Conservation (phyloP, 805 yeast species). For the Pichia phayaonensis region DNA sequence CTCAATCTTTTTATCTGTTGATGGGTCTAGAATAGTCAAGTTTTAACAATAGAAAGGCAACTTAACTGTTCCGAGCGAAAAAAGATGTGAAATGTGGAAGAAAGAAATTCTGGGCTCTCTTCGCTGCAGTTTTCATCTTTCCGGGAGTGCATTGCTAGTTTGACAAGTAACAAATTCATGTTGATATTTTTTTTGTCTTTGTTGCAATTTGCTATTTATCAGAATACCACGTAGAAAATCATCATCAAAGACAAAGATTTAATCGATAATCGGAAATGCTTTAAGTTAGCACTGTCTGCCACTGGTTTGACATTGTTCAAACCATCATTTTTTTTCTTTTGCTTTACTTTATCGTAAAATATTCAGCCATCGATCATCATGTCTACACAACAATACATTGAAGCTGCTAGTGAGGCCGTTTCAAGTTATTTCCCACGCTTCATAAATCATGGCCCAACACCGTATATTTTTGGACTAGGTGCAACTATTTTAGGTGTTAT, state of each 20-base stretch:
- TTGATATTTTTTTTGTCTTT: neutral
- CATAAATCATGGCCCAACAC: neutral
- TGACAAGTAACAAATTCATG: neutral
- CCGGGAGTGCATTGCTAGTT: neutral
- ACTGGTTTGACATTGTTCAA: neutral
- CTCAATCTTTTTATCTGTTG: no score
- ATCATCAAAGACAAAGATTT: neutral
- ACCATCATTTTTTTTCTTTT: neutral
- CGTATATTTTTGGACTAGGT: constrained; percentile 1
- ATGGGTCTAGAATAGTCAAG: no score
- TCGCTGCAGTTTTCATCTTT: no score
- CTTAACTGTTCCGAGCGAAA: neutral
- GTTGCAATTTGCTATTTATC: neutral
- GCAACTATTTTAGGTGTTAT: constrained; percentile 2
- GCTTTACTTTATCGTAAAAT: no score
- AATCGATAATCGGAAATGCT: neutral
- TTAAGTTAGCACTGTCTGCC: neutral
- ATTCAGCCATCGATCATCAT: neutral
- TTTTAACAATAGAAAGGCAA: neutral
- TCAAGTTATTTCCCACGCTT: neutral
- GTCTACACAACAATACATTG: neutral
- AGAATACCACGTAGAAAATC: neutral
- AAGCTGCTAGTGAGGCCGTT: neutral
- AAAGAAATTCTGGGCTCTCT: neutral
- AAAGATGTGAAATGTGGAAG: neutral